Evolutionary conservation across 305 asterid species (phyloP), one percentile per base, ranked within the genome.

Genomic region (Plantago rigida): DNA sequence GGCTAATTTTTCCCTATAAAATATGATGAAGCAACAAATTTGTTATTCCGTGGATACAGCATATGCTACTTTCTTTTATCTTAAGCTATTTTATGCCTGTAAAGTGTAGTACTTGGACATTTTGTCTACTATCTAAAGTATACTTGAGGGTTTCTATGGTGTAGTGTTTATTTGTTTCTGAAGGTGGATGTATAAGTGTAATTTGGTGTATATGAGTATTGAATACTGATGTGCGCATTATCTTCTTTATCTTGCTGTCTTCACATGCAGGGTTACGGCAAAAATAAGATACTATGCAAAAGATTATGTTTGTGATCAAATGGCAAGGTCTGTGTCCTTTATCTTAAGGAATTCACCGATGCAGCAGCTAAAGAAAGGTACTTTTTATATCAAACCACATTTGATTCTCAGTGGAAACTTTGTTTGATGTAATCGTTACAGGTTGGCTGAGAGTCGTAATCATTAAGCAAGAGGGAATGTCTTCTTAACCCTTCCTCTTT

Each of bases 281-380:
- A 82, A 76, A 26, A 64, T 92, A 67, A 79, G 99, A 80, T 89
- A 83, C 80, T 83, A 88, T 60, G 80, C 81, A 28, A 84, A 79
- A 73, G 92, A 85, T 71, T 77, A 82, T 72, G 74, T 92, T 56
- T 87, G 86, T 54, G 93, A 87, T 68, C 82, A 86, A 70, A 85
- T 88, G 95, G 96, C 97, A 0, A 84, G 85, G 76, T 83, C 97
- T 3, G 75, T 85, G 49, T 86, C 97, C 51, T 86, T 82, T 79
- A 66, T 86, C 61, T 79, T 89, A 47, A 86, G 96, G 83, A 89
- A 79, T 69, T 78, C 89, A 57, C 79, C 89, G 28, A 42, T 70
- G 42, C 66, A 77, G 71, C 86, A 82, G 69, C 84, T 82, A 64
- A 78, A 65, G 69, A 77, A 77, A 89, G 95, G 97, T 92, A 78